Base-by-base conservation (phyloP, 192 early-diverging fungal genomes). In the Thoreauomyces humboldtii region DNA sequence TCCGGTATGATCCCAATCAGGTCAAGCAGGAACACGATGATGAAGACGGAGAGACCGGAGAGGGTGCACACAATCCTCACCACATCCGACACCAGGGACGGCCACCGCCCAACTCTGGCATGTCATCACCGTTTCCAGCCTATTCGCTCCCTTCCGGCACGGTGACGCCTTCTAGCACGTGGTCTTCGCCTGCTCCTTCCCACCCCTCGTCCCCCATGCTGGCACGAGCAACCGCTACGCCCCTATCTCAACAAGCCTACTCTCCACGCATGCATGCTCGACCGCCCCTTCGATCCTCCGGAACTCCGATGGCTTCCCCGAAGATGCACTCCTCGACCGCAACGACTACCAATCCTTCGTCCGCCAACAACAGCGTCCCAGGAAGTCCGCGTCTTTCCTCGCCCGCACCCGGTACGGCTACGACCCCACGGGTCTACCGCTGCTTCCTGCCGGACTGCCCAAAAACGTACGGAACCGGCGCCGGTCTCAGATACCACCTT, bases 381-480 rank as follows among this genome's bases (percentile, higher is more conserved):
- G n/a, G n/a, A n/a, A n/a, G n/a, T n/a, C n/a, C n/a, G n/a, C n/a
- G n/a, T n/a, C n/a, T n/a, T n/a, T n/a, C n/a, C n/a, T n/a, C n/a
- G n/a, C n/a, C n/a, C n/a, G n/a, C n/a, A n/a, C n/a, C n/a, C n/a
- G n/a, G n/a, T n/a, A n/a, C n/a, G n/a, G n/a, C n/a, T n/a, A n/a
- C n/a, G n/a, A n/a, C 56, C 46, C 28, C 12, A 25, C 69, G 69
- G 22, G 43, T 70, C 28, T 70, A 58, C 43, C 50, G 61, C 51
- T 70, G 69, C 44, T 63, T 48, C 34, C 25, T 70, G 29, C 60
- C 60, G 0, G 69, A 62, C 41, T 70, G 69, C 47, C 15, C 60
- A 6, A 70, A 70, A 47, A 33, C 29, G 7, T 70, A 70, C 61
- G 52, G 53, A 24, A 70, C 69, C 15, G 69, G 69, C 36, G 69